phyloP scores from a whole-genome alignment of 495 filamentous ascomycete species.

The Patellaria atrata region DNA sequence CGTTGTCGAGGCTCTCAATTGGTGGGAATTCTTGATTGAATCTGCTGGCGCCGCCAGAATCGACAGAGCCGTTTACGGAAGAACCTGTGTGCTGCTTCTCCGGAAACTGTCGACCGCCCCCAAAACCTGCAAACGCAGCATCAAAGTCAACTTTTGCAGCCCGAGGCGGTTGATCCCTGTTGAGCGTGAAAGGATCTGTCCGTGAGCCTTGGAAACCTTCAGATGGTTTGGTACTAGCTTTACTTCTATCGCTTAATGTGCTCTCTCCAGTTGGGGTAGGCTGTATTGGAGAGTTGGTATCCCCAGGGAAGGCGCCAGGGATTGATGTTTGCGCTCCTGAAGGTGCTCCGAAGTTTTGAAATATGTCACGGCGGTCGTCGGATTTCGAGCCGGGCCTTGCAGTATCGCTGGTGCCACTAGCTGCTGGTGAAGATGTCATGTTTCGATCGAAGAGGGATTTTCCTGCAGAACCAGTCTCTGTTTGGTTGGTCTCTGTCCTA shows the following conservation, averaged over 20 bases:
- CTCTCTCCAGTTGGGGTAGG: slow-evolving; percentile 39
- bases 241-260: slow-evolving; percentile 28
- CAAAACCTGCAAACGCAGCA: slow-evolving; percentile 53
- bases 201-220: slow-evolving; percentile 13
- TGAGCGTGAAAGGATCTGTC: slow-evolving; percentile 38
- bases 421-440: slow-evolving; percentile 19
- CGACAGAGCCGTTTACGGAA: slow-evolving; percentile 10
- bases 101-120: slow-evolving; percentile 26
- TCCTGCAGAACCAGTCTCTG: slow-evolving; percentile 12
- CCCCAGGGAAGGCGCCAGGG: slow-evolving; percentile 46
- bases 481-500: slow-evolving; percentile 23
- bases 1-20: slow-evolving; percentile 63
- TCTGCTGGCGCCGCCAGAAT: slow-evolving; percentile 14
- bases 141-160: slow-evolving; percentile 63
- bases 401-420: slow-evolving; percentile 19
- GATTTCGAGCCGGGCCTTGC: slow-evolving; percentile 16
- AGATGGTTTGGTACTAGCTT: slow-evolving; percentile 19
- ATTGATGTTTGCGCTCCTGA: slow-evolving; percentile 25
- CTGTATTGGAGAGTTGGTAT: slow-evolving; percentile 30
- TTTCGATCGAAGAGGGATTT: slow-evolving; percentile 15
- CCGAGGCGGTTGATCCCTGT: slow-evolving; percentile 35
- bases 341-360: slow-evolving; percentile 20
- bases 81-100: slow-evolving; percentile 15
- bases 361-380: slow-evolving; percentile 22
- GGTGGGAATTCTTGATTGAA: slow-evolving; percentile 81